Percentiles rank a stretch among this genome's conserved stretches.
These are phyloP conservation scores for Plasmodium sp. DNA, from an alignment of 169 alveolate species.

Conservation along the genomic window DNA sequence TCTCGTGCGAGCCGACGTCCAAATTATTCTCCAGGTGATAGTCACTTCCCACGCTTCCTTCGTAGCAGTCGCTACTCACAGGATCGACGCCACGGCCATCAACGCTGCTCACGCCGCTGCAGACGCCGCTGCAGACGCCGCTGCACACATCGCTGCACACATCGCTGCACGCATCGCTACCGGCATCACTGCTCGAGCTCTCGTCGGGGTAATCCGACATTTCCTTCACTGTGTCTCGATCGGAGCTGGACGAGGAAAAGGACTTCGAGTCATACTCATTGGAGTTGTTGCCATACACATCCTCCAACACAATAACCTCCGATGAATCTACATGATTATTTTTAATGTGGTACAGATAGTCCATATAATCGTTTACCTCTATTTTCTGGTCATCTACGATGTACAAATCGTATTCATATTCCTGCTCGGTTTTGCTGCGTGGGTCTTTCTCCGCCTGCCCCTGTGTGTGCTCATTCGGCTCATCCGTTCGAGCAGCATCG, in stretches of 20 bases:
- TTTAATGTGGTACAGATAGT: constrained; percentile 45
- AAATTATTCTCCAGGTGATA: constrained; percentile 1
- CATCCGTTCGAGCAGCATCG: neutral
- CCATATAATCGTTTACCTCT: constrained; percentile 50
- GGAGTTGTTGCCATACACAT: constrained; percentile 36
- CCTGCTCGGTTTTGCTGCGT: neutral
- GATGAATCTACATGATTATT: constrained; percentile 47
- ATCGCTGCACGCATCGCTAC: neutral
- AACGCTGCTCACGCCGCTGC: neutral
- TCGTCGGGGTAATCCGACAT: constrained; percentile 74
- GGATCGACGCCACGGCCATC: neutral
- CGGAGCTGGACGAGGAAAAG: constrained; percentile 33
- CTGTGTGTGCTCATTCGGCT: neutral
- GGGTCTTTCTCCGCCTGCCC: neutral
- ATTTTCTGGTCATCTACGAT: constrained; percentile 52
- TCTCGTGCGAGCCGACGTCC: neutral
- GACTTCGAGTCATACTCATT: constrained; percentile 53
- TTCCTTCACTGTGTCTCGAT: constrained; percentile 46
- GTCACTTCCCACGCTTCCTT: neutral
- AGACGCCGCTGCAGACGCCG: neutral
- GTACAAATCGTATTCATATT: constrained; percentile 63
- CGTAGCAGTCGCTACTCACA: neutral
- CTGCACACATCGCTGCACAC: neutral
- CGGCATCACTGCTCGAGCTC: constrained; percentile 8
- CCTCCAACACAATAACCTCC: constrained; percentile 58